Evolutionary conservation across 2,329 filamentous ascomycete genomes (phyloP).

Genomic region (Talaromyces sp.): DNA sequence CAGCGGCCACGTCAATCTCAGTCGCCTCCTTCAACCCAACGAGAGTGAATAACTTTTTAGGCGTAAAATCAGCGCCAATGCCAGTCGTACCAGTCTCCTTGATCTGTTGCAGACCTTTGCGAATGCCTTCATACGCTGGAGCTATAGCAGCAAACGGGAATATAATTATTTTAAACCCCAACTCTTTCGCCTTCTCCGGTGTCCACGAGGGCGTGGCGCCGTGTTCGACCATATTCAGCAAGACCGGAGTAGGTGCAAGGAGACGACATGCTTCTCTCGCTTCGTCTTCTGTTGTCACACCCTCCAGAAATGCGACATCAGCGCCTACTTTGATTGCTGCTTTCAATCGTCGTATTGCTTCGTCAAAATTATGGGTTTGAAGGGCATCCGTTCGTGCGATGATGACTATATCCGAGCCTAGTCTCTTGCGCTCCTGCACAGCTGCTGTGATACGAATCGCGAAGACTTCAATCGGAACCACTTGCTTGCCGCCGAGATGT

Average conservation of each 20-base stretch:
- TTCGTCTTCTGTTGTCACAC: not conserved
- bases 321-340: not conserved
- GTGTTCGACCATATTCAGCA: not conserved
- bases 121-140: not conserved
- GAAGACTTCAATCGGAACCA: not conserved
- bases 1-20: not conserved
- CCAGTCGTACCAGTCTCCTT: not conserved
- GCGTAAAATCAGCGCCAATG: not conserved
- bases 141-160: not conserved
- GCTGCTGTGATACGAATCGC: constrained; percentile 37
- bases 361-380: constrained; percentile 37
- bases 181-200: not conserved
- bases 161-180: not conserved
- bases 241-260: not conserved
- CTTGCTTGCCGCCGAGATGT: not conserved
- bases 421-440: constrained; percentile 51
- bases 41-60: not conserved
- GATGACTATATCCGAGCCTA: constrained; percentile 28
- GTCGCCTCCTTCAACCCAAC: not conserved
- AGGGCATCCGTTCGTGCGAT: constrained; percentile 34
- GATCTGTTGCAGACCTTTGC: not conserved
- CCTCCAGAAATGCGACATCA: not conserved
- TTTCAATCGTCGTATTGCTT: constrained; percentile 33
- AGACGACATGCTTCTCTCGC: not conserved
- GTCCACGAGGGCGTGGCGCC: not conserved